Evolutionary conservation across 306 rosid genomes (phyloP), one percentile per base, ranked within the genome.

Genomic region (Glycine soja): DNA sequence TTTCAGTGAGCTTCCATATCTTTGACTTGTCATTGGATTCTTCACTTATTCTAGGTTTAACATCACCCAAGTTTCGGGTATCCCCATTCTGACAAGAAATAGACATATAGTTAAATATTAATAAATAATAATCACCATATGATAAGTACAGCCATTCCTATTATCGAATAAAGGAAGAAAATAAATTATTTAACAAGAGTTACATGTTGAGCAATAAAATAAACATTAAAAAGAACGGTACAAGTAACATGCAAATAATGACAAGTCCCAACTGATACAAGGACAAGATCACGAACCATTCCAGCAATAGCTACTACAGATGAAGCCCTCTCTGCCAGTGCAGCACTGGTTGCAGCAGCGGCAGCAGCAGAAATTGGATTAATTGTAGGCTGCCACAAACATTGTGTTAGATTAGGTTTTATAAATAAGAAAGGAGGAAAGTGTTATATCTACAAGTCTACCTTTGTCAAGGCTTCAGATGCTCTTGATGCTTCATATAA

Each of bases 1-100:
- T 90, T 87, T 95, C 99, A 79, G 97, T 91, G 86, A 93, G 92
- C 93, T 91, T 95, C 99, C 97, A 93, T 83, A 95, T 93, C 88
- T 95, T 95, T 78, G 99, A 93, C 87, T 93, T 95, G 87, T 95
- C 99, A 75, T 93, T 95, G 62, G 94, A 88, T 85, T 95, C 99
- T 89, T 95, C 99, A 54, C 88, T 85, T 82, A 95, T 89, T 87
- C 97, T 92, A 78, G 99, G 97, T 83, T 95, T 95, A 84, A 93
- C 92, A 86, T 95, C 99, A 74, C 93, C 97, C 85, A 95, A 43
- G 81, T 85, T 93, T 61, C 98, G 88, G 40, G 93, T 78, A 81
- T 95, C 98, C 14, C 98, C 99, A 81, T 90, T 93, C 99, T 95
- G 88, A 59, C 40, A 84, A 80, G 80, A 73, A 68, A 76, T 65